Evolutionary conservation across 768 basidiomycete species (phyloP).

Genomic region (Tulasnella sp.): DNA sequence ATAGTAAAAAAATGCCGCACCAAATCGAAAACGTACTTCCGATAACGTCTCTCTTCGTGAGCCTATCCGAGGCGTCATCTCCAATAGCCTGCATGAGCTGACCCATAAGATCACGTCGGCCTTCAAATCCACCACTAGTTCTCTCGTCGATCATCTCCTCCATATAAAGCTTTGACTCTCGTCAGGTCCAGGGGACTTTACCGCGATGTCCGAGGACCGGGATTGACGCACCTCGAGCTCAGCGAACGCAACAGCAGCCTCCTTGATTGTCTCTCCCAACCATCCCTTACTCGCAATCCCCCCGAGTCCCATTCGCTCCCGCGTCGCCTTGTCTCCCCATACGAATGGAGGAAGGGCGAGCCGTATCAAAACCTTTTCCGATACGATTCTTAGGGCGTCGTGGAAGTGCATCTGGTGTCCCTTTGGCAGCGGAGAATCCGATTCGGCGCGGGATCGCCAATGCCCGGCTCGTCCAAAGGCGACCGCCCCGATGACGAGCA

Average conservation of each 20-base stretch:
- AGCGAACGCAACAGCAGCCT: background rate
- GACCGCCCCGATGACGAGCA: background rate
- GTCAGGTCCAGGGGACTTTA: too few species aligned
- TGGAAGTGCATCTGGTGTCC: constrained; percentile 4
- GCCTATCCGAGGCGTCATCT: background rate
- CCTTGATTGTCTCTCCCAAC: background rate
- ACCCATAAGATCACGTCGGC: background rate
- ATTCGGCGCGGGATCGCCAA: too few species aligned
- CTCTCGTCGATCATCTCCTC: background rate
- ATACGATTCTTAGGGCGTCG: background rate
- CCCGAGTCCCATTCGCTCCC: background rate
- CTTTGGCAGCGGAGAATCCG: background rate
- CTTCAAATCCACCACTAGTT: background rate
- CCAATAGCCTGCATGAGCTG: background rate
- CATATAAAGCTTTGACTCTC: background rate
- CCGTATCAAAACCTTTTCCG: background rate
- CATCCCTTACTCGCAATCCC: background rate
- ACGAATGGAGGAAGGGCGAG: background rate
- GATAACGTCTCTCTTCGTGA: background rate
- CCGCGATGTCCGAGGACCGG: too few species aligned
- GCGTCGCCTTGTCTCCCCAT: background rate
- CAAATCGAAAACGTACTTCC: background rate
- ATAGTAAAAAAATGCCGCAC: too few species aligned
- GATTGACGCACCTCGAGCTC: constrained; percentile 9
- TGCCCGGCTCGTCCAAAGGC: background rate